phyloP scores from a whole-genome alignment of 768 basidiomycete genomes.

The Auriscalpium orientale region DNA sequence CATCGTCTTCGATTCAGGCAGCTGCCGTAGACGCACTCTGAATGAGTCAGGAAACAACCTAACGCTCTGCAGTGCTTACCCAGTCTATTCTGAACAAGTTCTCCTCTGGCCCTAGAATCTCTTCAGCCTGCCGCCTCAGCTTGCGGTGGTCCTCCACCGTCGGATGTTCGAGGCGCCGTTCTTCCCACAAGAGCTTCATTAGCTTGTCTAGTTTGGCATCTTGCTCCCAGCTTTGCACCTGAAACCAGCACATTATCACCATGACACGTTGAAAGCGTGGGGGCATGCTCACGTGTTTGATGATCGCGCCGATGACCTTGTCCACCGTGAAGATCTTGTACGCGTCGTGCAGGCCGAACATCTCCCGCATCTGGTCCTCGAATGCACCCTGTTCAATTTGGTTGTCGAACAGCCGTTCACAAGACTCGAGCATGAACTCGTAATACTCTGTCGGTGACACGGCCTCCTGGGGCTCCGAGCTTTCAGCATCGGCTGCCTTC shows the following conservation, averaged over 20 bases:
- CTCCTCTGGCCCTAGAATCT: constrained; percentile 66
- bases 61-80: constrained; percentile 34
- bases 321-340: constrained; percentile 93
- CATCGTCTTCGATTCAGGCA: constrained; percentile 57
- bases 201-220: constrained; percentile 69
- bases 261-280: not conserved
- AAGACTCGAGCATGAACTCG: constrained; percentile 74
- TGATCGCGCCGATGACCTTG: constrained; percentile 78
- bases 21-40: constrained; percentile 29
- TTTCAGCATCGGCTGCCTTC: constrained; percentile 29
- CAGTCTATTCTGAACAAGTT: constrained; percentile 77
- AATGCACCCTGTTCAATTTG: constrained; percentile 82
- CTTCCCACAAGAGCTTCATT: constrained; percentile 61
- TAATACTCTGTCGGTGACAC: constrained; percentile 57
- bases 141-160: constrained; percentile 70
- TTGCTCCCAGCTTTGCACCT: constrained; percentile 62
- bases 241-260: not conserved
- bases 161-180: constrained; percentile 47
- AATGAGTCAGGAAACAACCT: not conserved
- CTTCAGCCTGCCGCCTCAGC: constrained; percentile 59
- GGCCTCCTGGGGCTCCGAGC: constrained; percentile 16
- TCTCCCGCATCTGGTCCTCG: constrained; percentile 84
- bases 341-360: constrained; percentile 79
- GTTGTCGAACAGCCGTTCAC: constrained; percentile 87
- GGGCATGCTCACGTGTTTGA: constrained; percentile 66